phyloP scores from a whole-genome alignment of 768 basidiomycete species.

The Tulasnella sp. region DNA sequence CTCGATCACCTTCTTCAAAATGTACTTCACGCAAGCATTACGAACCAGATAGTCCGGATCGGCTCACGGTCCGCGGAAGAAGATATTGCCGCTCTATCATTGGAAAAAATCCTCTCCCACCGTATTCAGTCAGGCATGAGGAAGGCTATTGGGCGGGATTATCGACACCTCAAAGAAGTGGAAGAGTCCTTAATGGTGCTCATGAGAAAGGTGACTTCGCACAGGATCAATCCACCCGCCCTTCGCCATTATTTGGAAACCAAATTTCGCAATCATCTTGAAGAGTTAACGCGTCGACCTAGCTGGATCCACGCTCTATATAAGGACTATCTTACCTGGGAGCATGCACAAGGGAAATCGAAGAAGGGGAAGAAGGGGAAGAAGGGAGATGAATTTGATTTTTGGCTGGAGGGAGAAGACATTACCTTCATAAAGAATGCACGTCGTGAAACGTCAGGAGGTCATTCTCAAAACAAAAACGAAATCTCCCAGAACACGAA shows the following conservation, averaged over 20 bases:
- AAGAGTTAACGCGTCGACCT: not conserved
- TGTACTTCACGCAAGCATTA: constrained; percentile 52
- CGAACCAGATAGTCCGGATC: constrained; percentile 48
- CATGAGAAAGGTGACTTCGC: constrained; percentile 32
- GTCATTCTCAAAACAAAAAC: too few species aligned
- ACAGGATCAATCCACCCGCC: constrained; percentile 24
- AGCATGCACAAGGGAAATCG: not conserved
- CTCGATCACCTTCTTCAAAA: constrained; percentile 58
- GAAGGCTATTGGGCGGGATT: constrained; percentile 26
- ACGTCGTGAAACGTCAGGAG: too few species aligned
- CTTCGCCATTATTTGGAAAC: not conserved
- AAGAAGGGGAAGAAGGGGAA: constrained; percentile 20
- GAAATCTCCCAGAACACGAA: not conserved
- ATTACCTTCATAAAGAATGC: not conserved
- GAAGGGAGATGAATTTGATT: not conserved
- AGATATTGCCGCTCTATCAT: constrained; percentile 4
- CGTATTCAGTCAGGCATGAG: constrained; percentile 32
- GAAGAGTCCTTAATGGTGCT: constrained; percentile 36
- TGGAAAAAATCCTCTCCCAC: not conserved
- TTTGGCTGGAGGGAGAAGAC: constrained; percentile 4
- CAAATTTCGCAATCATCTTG: not conserved
- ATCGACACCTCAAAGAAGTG: constrained; percentile 31
- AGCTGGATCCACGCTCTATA: not conserved
- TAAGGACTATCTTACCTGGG: not conserved
- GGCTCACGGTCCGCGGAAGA: constrained; percentile 33